A percentile compares a stretch with the other conserved stretches of the same genome.
phyloP scores from a whole-genome alignment of 345 rosid genomes.

The Lumnitzera racemosa region DNA sequence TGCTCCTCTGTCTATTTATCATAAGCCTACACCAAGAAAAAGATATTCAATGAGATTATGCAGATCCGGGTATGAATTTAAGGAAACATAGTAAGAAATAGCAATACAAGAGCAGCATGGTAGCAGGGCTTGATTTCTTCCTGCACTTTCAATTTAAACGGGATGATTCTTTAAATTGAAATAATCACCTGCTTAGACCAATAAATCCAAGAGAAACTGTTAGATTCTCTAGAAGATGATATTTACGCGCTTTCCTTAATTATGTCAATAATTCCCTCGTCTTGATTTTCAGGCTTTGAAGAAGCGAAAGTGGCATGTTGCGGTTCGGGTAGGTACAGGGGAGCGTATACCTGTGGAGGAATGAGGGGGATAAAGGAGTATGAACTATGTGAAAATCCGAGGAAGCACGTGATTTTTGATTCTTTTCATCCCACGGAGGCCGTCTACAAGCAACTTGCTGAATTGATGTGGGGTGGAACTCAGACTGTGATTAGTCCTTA shows the following conservation, averaged over 20 bases:
- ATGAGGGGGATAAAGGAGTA: conserved; percentile 5
- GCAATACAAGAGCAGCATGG: no score
- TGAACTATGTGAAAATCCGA: conserved; percentile 10
- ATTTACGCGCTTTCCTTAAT: no score
- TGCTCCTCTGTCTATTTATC: not conserved
- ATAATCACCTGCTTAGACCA: not conserved
- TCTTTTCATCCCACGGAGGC: conserved; percentile 7
- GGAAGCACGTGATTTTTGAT: conserved; percentile 12
- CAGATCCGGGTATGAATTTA: no score
- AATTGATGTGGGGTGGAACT: conserved; percentile 15
- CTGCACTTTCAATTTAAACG: no score
- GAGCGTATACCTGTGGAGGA: conserved; percentile 6
- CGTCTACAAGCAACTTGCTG: conserved; percentile 9
- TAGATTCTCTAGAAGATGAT: no score
- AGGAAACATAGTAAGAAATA: no score
- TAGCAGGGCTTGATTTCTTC: no score
- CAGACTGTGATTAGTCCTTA: conserved; percentile 5
- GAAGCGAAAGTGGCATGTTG: conserved; percentile 17
- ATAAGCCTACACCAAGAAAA: no score
- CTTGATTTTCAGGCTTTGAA: conserved; percentile 12
- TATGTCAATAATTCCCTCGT: no score
- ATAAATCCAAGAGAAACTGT: not conserved
- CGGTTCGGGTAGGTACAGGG: conserved; percentile 15
- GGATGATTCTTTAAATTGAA: no score
- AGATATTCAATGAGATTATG: no score